Percentiles rank a stretch among this genome's conserved stretches.
These are phyloP conservation scores for Xanthoconium purpureum DNA, from an alignment of 768 basidiomycete genomes.

Conservation along the genomic window DNA sequence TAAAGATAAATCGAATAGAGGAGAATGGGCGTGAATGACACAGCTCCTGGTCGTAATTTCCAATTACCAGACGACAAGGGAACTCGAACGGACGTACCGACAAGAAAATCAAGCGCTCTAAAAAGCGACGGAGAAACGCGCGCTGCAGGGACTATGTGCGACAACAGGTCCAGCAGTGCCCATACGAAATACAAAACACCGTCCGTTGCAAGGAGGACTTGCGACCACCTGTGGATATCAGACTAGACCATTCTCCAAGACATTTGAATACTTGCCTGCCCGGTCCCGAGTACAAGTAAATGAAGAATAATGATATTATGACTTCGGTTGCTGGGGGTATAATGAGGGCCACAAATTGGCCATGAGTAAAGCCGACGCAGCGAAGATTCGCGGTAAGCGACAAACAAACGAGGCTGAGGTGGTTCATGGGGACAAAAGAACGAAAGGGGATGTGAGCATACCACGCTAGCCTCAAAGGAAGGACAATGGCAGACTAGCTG, in stretches of 20 bases:
- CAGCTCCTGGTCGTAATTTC: constrained; percentile 34
- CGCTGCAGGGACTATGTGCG: constrained; percentile 52
- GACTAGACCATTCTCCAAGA: constrained; percentile 2
- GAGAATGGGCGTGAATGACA: constrained; percentile 65
- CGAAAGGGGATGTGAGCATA: constrained; percentile 32
- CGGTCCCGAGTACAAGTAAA: constrained; percentile 46
- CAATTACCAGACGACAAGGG: neutral
- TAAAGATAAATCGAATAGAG: constrained; percentile 62
- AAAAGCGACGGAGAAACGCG: constrained; percentile 46
- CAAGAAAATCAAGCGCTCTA: constrained; percentile 51
- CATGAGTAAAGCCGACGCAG: constrained; percentile 50
- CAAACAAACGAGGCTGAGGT: constrained; percentile 60
- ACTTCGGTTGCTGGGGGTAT: constrained; percentile 65
- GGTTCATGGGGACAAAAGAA: constrained; percentile 20
- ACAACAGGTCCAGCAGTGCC: constrained; percentile 57
- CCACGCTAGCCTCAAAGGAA: constrained; percentile 29
- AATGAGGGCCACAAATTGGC: constrained; percentile 50
- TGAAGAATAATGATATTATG: constrained; percentile 52
- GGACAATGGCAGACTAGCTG: constrained; percentile 48
- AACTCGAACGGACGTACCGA: constrained; percentile 48
- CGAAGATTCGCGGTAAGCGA: constrained; percentile 71
- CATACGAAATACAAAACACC: constrained; percentile 59
- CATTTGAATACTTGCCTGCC: constrained; percentile 41
- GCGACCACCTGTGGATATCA: constrained; percentile 38
- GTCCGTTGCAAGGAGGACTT: constrained; percentile 60